A percentile compares a stretch with the other conserved stretches of the same genome.
These are phyloP conservation scores for Pseudevernia furfuracea DNA, from an alignment of 495 filamentous ascomycete species.

Conservation along the genomic window DNA sequence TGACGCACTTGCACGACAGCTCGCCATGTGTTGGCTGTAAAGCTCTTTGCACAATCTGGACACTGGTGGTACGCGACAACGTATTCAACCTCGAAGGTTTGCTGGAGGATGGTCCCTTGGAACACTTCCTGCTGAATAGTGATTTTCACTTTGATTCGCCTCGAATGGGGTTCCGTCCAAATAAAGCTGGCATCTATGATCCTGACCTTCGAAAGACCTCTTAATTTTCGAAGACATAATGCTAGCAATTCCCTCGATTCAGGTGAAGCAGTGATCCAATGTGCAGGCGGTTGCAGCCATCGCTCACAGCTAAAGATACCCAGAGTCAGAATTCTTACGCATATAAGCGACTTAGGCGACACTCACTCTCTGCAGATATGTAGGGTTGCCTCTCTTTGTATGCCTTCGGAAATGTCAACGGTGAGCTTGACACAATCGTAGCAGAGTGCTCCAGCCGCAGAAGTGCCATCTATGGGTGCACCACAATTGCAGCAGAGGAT, in stretches of 20 bases:
- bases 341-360: background rate
- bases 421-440: slow-evolving; percentile 89
- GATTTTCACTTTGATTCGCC: slow-evolving; percentile 84
- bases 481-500: slow-evolving; percentile 96
- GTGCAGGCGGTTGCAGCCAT: slow-evolving; percentile 80
- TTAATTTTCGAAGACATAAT: slow-evolving; percentile 73
- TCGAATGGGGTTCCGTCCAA: slow-evolving; percentile 96
- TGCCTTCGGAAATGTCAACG: slow-evolving; percentile 87
- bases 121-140: slow-evolving; percentile 78
- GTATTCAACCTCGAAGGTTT: slow-evolving; percentile 90
- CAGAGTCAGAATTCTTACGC: background rate
- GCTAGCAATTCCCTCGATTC: slow-evolving; percentile 89
- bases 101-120: slow-evolving; percentile 73
- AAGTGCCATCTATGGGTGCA: slow-evolving; percentile 85
- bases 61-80: slow-evolving; percentile 85
- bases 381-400: slow-evolving; percentile 74
- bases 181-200: slow-evolving; percentile 94
- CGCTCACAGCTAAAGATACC: slow-evolving; percentile 56
- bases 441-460: slow-evolving; percentile 78
- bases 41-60: slow-evolving; percentile 86
- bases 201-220: slow-evolving; percentile 73
- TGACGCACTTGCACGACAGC: slow-evolving; percentile 89
- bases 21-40: slow-evolving; percentile 83
- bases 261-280: slow-evolving; percentile 72
- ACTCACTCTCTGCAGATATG: slow-evolving; percentile 66